Base-by-base conservation (phyloP, 2,329 filamentous ascomycete genomes). In the Exophiala phaeomuriformis region DNA sequence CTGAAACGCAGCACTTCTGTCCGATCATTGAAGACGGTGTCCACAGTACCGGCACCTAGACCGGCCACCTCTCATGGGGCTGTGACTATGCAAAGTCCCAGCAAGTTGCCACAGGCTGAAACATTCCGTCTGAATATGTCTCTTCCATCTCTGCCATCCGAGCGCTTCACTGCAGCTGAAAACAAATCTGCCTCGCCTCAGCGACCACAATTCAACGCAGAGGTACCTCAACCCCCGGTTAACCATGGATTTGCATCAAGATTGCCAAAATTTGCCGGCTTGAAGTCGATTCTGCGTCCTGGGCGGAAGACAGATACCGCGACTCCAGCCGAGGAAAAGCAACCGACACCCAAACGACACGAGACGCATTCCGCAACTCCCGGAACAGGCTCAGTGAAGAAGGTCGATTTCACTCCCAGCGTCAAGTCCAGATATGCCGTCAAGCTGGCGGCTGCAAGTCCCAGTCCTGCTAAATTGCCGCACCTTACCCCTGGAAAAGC, bases 371-470 rank as follows among this genome's bases (percentile, higher is more conserved):
- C 66, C 27, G 55, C 63, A 3, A 64, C 76, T 12, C 75, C 79
- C 4, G 37, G 44, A 12, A 48, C 41, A 9, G 61, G 56, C 10
- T 83, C 83, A 32, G 78, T 83, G 28, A 86, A 83, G 68, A 95
- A 94, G 72, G 88, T 95, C 35, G 83, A 86, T 47, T 95, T 95
- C 64, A 89, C 86, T 0, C 84, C 84, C 0, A 83, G 82, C 56
- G 83, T 84, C 35, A 79, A 87, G 58, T 67, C 69, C 49, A 66
- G 65, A 31, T 64, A 71, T 51, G 66, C 67, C 9, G 61, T 67
- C n/a, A 58, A 65, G 35, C 58, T 69, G 10, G 61, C 65, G 3
- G 60, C 55, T 19, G 55, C 47, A 31, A 73, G 71, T 31, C 71
- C 71, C 4, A 72, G 70, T 7, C 71, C 71, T 2, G 72, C 68